Evolutionary conservation across 2,329 filamentous ascomycete genomes (phyloP), one percentile per base, ranked within the genome.

Genomic region (Mycogone perniciosa): DNA sequence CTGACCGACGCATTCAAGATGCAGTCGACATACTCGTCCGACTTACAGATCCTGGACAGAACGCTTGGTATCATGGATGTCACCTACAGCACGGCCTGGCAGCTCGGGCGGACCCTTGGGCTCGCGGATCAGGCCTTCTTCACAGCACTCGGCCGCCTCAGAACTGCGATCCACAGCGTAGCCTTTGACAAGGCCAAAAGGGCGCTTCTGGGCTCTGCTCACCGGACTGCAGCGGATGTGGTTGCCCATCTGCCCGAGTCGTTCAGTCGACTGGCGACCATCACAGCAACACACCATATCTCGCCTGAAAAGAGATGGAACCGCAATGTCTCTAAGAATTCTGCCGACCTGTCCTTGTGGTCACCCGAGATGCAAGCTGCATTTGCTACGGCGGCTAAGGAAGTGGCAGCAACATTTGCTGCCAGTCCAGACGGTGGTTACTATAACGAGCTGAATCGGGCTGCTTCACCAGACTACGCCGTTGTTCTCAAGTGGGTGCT

Each of bases 11-110:
- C 35, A 31, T 26, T 54, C 40, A 44, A 41, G 0, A 41, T 43
- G 1, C 48, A 43, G 7, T 71, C 69, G 7, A 70, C 62, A 48
- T 62, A 57, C 4, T 63, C 65, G 1, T 52, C 52, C 1, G 62
- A 71, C 39, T 57, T 69, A 13, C 63, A 69, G 51, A 66, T 74
- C n/a, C 44, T 73, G 0, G 71, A 75, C 45, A 40, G 50, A 3
- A 40, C 64, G 4, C n/a, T 65, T 0, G 64, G 64, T 0, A 50
- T 74, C 4, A 70, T 74, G 65, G 72, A 75, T 50, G 44, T 73
- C 2, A 65, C 67, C 0, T 76, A 74, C 57, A 62, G 64, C 0
- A 46, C 58, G 1, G 72, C 72, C 0, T 76, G 72, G 72, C 56
- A 70, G 40, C 54, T 73, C 1, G 72, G 73, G 0, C 64, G 62